Conservation (phyloP, 495 filamentous ascomycete genomes). For the Aspergillus panamensis region DNA sequence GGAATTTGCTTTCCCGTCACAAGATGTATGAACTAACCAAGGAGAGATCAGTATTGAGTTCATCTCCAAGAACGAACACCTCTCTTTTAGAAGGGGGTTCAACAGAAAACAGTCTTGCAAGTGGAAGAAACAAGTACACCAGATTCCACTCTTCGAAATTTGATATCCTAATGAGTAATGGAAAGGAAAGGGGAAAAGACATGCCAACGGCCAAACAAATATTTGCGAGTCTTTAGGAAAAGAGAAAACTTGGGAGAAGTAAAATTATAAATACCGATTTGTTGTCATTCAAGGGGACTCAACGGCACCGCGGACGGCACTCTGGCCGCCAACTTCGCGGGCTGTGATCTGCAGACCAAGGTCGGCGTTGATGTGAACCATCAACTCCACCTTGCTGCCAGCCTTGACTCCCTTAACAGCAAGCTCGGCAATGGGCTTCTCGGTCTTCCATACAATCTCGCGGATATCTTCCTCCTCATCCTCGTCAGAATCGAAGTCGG, state of each 20-base stretch:
- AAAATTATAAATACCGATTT: slow-evolving; percentile 15
- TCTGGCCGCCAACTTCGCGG: slow-evolving; percentile 81
- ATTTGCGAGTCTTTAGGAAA: slow-evolving; percentile 9
- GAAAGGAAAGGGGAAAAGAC: slow-evolving; percentile 5
- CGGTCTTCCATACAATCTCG: slow-evolving; percentile 90
- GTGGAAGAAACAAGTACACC: not conserved
- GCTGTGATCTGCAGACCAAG: slow-evolving; percentile 72
- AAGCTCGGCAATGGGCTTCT: slow-evolving; percentile 79
- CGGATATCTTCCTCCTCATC: slow-evolving; percentile 81
- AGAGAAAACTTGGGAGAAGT: slow-evolving; percentile 21
- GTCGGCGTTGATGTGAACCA: slow-evolving; percentile 77
- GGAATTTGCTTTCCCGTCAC: not conserved
- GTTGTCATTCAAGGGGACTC: slow-evolving; percentile 35
- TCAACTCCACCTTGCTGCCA: slow-evolving; percentile 88
- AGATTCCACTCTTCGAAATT: not conserved
- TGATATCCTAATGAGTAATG: slow-evolving; percentile 14
- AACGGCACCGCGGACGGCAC: slow-evolving; percentile 72
- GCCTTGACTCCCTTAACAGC: slow-evolving; percentile 79
- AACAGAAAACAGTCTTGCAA: not conserved
- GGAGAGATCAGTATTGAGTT: too few species aligned
- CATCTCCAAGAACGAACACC: too few species aligned
- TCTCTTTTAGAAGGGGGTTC: not conserved
- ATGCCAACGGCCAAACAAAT: slow-evolving; percentile 8
- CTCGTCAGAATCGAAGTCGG: slow-evolving; percentile 58
- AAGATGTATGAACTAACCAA: not conserved